Conservation (phyloP, 495 filamentous ascomycete genomes). For the Aspergillus indologenus region DNA sequence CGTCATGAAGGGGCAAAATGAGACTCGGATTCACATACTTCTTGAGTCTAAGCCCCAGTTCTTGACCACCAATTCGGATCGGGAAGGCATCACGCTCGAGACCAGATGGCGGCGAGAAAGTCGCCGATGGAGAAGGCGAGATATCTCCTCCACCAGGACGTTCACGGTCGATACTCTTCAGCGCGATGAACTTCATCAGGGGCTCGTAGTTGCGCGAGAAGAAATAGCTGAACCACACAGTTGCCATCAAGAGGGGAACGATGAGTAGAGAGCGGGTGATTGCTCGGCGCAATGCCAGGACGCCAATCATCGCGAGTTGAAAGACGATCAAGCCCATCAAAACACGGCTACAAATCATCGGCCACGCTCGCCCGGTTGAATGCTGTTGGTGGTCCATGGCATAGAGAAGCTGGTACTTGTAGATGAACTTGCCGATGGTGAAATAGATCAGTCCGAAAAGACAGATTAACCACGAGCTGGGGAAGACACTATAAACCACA, state of each 20-base stretch:
- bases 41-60: constrained; percentile 40
- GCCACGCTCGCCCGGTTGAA: constrained; percentile 90
- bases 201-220: constrained; percentile 76
- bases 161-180: constrained; percentile 72
- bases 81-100: constrained; percentile 46
- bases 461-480: constrained; percentile 75
- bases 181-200: constrained; percentile 84
- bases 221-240: constrained; percentile 80
- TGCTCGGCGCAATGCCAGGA: constrained; percentile 70
- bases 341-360: constrained; percentile 88
- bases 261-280: constrained; percentile 69
- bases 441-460: constrained; percentile 87
- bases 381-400: constrained; percentile 98
- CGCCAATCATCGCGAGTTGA: constrained; percentile 86
- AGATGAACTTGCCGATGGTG: constrained; percentile 82
- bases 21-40: constrained; percentile 49
- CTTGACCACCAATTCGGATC: constrained; percentile 38
- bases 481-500: constrained; percentile 88
- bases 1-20: constrained; percentile 41
- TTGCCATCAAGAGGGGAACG: constrained; percentile 69
- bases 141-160: constrained; percentile 32
- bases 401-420: constrained; percentile 97
- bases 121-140: constrained; percentile 37
- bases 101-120: constrained; percentile 40
- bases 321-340: constrained; percentile 81